A percentile compares a stretch with the other conserved stretches of the same genome.
phyloP scores from a whole-genome alignment of 202 grass and related monocot species.

The Hordeum pubiflorum region DNA sequence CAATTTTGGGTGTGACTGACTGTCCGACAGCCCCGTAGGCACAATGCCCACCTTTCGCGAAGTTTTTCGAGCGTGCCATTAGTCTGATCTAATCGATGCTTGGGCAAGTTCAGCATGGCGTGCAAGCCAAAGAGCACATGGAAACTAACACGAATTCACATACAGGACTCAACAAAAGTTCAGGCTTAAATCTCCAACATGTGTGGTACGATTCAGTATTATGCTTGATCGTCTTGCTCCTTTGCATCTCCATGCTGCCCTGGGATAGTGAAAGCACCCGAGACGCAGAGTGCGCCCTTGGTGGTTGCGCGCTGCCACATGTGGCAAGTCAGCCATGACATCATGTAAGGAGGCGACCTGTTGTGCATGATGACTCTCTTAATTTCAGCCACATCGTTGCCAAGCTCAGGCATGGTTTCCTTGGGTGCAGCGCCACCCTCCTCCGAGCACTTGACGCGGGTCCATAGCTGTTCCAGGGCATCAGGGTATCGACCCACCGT shows the following conservation, averaged over 20 bases:
- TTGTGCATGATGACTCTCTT: neutral
- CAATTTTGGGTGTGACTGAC: too few species aligned
- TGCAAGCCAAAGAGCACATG: too few species aligned
- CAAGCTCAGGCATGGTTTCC: neutral
- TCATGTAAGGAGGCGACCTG: neutral
- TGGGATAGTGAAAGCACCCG: neutral
- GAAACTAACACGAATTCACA: too few species aligned
- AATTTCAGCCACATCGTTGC: neutral
- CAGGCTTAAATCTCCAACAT: too few species aligned
- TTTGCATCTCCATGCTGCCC: neutral
- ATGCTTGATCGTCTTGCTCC: too few species aligned
- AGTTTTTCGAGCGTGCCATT: too few species aligned
- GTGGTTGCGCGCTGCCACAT: neutral
- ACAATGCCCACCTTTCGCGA: too few species aligned
- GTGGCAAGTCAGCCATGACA: neutral
- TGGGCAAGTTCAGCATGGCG: too few species aligned
- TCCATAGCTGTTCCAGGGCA: neutral
- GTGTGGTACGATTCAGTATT: too few species aligned
- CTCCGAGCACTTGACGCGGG: neutral
- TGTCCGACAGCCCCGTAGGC: too few species aligned
- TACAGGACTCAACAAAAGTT: too few species aligned
- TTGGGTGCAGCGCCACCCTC: neutral
- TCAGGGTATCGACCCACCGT: neutral
- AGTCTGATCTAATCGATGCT: too few species aligned
- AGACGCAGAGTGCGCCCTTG: neutral